Percentiles rank a stretch among this genome's conserved stretches.
These are phyloP conservation scores for Rhodotorula babjevae DNA, from an alignment of 768 basidiomycete species.

Conservation along the genomic window DNA sequence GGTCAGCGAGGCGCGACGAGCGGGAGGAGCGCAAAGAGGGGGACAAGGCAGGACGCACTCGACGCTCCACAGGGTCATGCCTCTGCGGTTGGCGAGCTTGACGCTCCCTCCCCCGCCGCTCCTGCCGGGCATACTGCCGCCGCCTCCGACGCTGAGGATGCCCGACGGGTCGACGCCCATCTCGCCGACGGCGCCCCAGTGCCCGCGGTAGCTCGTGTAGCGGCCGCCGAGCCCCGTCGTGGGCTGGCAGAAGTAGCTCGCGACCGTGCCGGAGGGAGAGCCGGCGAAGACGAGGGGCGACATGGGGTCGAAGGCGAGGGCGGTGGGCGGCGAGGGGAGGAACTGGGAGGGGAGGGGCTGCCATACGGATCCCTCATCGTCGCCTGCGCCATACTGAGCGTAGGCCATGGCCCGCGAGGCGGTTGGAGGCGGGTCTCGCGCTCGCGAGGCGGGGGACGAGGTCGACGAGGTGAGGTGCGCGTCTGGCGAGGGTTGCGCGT, in stretches of 20 bases:
- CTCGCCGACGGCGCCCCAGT: slow-evolving; percentile 60
- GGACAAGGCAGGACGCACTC: slow-evolving; percentile 37
- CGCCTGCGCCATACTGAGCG: neutral
- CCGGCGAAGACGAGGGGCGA: slow-evolving; percentile 88
- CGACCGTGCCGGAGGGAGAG: slow-evolving; percentile 63
- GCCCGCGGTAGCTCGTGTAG: slow-evolving; percentile 42
- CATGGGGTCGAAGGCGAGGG: slow-evolving; percentile 70
- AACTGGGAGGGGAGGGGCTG: slow-evolving; percentile 28
- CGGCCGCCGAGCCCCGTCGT: slow-evolving; percentile 35
- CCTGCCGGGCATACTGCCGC: slow-evolving; percentile 13
- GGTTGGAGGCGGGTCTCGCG: neutral
- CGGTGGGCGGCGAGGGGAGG: slow-evolving; percentile 24
- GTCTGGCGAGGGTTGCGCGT: neutral
- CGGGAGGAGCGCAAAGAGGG: neutral
- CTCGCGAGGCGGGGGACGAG: neutral
- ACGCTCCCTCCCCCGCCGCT: slow-evolving; percentile 43
- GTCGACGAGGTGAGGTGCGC: neutral
- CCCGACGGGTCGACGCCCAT: slow-evolving; percentile 72
- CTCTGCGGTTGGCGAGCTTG: slow-evolving; percentile 48
- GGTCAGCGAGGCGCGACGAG: neutral
- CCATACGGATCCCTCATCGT: slow-evolving; percentile 3
- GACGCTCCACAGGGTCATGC: slow-evolving; percentile 48
- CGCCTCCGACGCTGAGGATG: slow-evolving; percentile 53
- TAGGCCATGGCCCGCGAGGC: neutral
- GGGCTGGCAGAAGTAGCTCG: slow-evolving; percentile 58